Base-by-base conservation (phyloP, 768 basidiomycete genomes). In the Scleroderma bovista region DNA sequence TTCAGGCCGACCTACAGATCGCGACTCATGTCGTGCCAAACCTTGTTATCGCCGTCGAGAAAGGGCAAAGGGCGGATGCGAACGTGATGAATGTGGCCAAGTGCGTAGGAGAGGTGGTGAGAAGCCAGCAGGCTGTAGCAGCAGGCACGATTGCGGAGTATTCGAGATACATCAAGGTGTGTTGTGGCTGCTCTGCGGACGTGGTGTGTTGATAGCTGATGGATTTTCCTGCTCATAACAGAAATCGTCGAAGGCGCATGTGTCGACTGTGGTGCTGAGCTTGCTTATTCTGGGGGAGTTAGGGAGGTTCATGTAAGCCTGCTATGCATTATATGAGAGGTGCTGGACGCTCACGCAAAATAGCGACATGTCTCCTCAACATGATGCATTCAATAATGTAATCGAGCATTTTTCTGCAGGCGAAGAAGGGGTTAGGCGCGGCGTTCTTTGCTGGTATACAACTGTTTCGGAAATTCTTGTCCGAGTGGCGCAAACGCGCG, bases 251-350 rank as follows among this genome's bases (percentile, higher is more conserved):
- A 86, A 85, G 63, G 78, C 84, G 7, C 81, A 80, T 55, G 68
- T 86, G 16, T 74, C 80, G 1, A 73, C 84, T 36, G 76, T 91
- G 7, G 84, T 92, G 29, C 77, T 99, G 20, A 88, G 91, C 57
- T 74, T 98, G 48, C 73, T 96, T 13, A 86, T 92, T 36, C 75
- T 98, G 44, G 96, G 96, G 42, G 96, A 98, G 66, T 77, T 98
- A 36, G 96, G 95, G 29, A 84, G 94, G 31, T 85, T 84, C 60
- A 84, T 90, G 94, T 96, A 51, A 71, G 34, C 50, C 2, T 33
- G 36, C 46, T 39, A 46, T 32, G 12, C 15, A 2, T 34, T 29
- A 20, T 32, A 6, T 6, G 13, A 15, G n/a, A 8, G 13, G 13
- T 29, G 23, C 15, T 43, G n/a, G 47, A n/a, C 5, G 8, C 46